These are phyloP conservation scores for Orbilia javanica DNA, from an alignment of 2,329 filamentous ascomycete genomes.

Conservation along the genomic window DNA sequence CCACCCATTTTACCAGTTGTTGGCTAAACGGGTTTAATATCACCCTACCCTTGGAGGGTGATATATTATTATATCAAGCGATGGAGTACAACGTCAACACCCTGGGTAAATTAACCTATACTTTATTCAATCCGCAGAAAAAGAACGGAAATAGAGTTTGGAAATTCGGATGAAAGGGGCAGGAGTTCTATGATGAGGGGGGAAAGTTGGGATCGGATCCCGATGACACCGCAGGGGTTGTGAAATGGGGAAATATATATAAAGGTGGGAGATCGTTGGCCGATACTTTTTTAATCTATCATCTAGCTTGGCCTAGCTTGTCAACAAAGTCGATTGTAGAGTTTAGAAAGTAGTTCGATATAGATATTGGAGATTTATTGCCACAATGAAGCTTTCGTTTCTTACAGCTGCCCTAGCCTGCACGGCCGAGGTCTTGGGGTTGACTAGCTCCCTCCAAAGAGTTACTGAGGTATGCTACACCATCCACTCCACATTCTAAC, in stretches of 20 bases:
- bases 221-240: too few species aligned
- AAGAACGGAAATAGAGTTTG: background rate
- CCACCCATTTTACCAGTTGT: background rate
- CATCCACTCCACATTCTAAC: background rate
- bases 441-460: slow-evolving; percentile 28
- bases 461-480: slow-evolving; percentile 16
- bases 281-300: background rate
- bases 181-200: too few species aligned
- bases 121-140: too few species aligned
- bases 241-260: background rate
- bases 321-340: background rate
- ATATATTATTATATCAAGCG: background rate
- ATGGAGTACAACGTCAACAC: background rate
- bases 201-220: too few species aligned
- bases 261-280: too few species aligned
- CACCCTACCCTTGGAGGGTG: background rate
- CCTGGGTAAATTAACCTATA: background rate
- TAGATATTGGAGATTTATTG: background rate
- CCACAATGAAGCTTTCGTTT: slow-evolving; percentile 43
- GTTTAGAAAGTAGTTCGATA: background rate
- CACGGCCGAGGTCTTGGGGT: slow-evolving; percentile 31
- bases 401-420: slow-evolving; percentile 29
- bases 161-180: slow-evolving; percentile 14
- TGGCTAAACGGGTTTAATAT: slow-evolving; percentile 47
- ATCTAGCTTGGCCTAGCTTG: too few species aligned